Base-by-base conservation (phyloP, 1,284 basidiomycete genomes). In the Pseudozyma flocculosa region DNA sequence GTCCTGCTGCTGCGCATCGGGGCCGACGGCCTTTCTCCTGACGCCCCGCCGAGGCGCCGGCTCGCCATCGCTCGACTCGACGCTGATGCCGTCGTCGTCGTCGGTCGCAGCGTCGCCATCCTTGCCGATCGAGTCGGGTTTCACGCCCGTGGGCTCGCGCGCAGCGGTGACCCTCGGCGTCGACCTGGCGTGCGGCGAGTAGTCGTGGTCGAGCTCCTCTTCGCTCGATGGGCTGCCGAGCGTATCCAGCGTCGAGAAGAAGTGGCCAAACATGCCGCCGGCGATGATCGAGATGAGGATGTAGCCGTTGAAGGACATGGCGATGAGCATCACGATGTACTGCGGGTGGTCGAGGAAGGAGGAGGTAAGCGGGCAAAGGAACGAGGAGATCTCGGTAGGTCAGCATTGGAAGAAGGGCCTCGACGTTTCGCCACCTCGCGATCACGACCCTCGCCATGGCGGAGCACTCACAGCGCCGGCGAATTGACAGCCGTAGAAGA, bases 291-390 rank as follows among this genome's bases (percentile, higher is more conserved):
- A 64, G 13, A 75, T 46, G 42, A 75, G 54, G 43, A 75, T 61
- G 67, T 68, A 75, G 36, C 70, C 72, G 59, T 75, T 75, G 57
- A 61, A 75, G 15, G 70, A 64, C 72, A 75, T 75, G 21, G 65
- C 61, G 39, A 73, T 68, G 26, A 75, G 51, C 72, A 75, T 75
- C 48, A 75, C 43, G 34, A 75, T 43, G 50, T 75, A 75, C 49
- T 67, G 40, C 10, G n/a, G n/a, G n/a, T n/a, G n/a, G n/a, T n/a
- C n/a, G n/a, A n/a, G n/a, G n/a, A n/a, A n/a, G n/a, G n/a, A n/a
- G 11, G 26, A 14, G 19, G 40, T 41, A 30, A 18, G 0, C 15
- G 39, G 38, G 22, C n/a, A 10, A 11, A 36, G 23, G 17, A 24
- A 4, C 45, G 43, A 42, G 47, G 47, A 41, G 4, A 29, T 5